phyloP scores from a whole-genome alignment of 176 grass and related monocot genomes.

The Eremochloa ophiuroides region DNA sequence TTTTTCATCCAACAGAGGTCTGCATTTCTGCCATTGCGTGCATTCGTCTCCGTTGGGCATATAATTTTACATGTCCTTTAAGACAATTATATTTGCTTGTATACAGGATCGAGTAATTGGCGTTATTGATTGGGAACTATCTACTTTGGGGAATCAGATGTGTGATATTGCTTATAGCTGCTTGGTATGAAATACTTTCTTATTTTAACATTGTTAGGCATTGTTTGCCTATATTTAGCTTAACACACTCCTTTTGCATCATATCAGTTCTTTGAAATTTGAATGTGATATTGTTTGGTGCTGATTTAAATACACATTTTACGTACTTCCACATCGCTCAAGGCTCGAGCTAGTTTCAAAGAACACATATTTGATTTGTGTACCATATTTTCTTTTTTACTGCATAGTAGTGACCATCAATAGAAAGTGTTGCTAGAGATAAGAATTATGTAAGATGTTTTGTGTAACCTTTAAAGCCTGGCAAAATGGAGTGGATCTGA shows the following conservation, averaged over 20 bases:
- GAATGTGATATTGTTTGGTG: background rate
- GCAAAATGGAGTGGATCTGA: background rate
- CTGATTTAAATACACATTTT: background rate
- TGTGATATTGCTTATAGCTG: constrained; percentile 91
- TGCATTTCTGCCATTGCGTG: constrained; percentile 22
- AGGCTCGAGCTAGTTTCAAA: background rate
- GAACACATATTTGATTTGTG: background rate
- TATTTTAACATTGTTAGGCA: background rate
- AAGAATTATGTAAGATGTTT: background rate
- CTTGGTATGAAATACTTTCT: constrained; percentile 48
- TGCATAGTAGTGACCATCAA: background rate
- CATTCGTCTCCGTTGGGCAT: background rate
- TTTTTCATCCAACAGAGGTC: constrained; percentile 91
- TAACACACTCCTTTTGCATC: background rate
- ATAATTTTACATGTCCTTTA: background rate
- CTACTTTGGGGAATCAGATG: constrained; percentile 98
- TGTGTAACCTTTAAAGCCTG: background rate
- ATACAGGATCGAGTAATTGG: constrained; percentile 87
- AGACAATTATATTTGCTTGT: constrained; percentile 7
- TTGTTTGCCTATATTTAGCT: background rate
- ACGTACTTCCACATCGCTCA: background rate
- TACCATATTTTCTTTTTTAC: background rate
- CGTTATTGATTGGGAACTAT: constrained; percentile 98
- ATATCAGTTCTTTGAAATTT: background rate
- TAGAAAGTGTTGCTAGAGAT: background rate